Conservation (phyloP, 306 rosid genomes). For the Abrus precatorius region DNA sequence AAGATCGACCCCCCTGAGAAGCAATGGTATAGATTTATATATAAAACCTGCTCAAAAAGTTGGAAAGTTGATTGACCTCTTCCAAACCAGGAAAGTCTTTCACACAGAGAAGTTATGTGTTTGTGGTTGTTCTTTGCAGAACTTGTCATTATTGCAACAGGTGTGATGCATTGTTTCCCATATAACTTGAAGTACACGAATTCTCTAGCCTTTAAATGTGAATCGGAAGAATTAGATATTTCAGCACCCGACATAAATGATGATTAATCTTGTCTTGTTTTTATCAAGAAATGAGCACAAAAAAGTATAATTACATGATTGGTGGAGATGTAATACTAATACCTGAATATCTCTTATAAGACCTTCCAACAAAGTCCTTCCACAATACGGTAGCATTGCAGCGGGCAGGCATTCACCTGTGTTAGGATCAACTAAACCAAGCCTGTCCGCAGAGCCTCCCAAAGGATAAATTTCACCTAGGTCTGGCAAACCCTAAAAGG, state of each 20-base stretch:
- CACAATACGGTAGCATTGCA: conserved; percentile 96
- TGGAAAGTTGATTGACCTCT: conserved; percentile 95
- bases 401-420: conserved; percentile 98
- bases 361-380: conserved; percentile 95
- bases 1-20: conserved; percentile 37
- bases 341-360: conserved; percentile 99
- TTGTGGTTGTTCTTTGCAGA: conserved; percentile 92
- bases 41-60: conserved; percentile 93
- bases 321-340: conserved; percentile 53
- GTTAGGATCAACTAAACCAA: conserved; percentile 82
- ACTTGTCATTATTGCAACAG: conserved; percentile 98
- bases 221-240: conserved; percentile 45
- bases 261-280: conserved; percentile 40
- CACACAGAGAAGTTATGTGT: conserved; percentile 75
- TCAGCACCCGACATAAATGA: conserved; percentile 16
- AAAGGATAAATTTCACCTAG: conserved; percentile 98
- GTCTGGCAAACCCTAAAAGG: conserved; percentile 92
- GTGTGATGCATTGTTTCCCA: conserved; percentile 88
- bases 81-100: conserved; percentile 91
- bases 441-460: conserved; percentile 99
- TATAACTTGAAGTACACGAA: conserved; percentile 91
- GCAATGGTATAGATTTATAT: conserved; percentile 45
- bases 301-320: conserved; percentile 19
- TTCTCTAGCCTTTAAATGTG: conserved; percentile 86
- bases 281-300: conserved; percentile 33